Conservation (phyloP, 1,284 basidiomycete species). For the Ustilago trichophora region DNA sequence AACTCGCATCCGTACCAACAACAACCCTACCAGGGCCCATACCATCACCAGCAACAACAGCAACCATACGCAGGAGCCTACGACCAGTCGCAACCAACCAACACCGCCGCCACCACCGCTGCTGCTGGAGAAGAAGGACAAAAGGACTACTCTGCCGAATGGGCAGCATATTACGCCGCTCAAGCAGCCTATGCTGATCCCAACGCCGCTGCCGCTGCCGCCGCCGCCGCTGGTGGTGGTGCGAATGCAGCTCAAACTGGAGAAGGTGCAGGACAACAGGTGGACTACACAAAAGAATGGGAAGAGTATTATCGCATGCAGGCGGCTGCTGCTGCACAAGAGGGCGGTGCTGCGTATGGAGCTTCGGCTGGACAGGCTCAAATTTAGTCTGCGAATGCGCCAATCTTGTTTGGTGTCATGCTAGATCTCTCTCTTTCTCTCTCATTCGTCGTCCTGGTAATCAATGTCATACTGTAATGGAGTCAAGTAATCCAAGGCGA, state of each 20-base stretch:
- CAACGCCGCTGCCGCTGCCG: conserved; percentile 17
- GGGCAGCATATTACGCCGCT: conserved; percentile 63
- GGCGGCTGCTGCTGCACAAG: conserved; percentile 40
- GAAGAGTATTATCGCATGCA: conserved; percentile 60
- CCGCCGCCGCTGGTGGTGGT: conserved; percentile 16
- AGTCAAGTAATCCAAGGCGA: no score
- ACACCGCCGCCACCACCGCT: not conserved
- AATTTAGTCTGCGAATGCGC: no score
- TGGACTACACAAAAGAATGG: conserved; percentile 65
- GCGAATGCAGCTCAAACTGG: no score
- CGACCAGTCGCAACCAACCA: conserved; percentile 6
- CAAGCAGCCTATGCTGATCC: conserved; percentile 41
- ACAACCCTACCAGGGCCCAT: conserved; percentile 1
- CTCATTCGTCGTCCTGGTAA: no score
- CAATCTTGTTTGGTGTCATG: no score
- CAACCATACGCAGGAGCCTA: conserved; percentile 7
- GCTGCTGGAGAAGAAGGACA: conserved; percentile 24
- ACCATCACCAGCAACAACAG: conserved; percentile 8
- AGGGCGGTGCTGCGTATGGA: conserved; percentile 22
- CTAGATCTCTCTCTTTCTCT: no score
- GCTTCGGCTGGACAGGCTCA: no score
- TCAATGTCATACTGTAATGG: no score
- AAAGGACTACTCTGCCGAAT: conserved; percentile 63
- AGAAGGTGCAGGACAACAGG: conserved; percentile 11
- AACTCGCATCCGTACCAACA: not conserved